Evolutionary conservation across 1,284 basidiomycete genomes (phyloP).

Genomic region (Phylloporus gajari): DNA sequence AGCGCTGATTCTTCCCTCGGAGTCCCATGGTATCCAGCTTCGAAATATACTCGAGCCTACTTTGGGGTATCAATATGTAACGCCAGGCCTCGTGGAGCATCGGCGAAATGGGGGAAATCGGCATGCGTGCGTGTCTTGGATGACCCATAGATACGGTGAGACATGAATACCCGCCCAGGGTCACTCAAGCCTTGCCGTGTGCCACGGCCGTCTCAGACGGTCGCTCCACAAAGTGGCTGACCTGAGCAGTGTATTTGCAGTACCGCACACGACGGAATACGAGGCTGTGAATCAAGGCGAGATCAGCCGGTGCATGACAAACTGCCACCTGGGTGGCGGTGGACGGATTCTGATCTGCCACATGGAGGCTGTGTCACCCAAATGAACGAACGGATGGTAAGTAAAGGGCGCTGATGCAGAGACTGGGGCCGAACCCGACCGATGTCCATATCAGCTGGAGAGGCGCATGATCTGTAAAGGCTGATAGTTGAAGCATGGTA

Average conservation of each 20-base stretch:
- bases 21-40: not conserved
- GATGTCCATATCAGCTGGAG: too few relatives aligned
- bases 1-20: not conserved
- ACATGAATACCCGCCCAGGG: too few relatives aligned
- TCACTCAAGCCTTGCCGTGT: constrained; percentile 15
- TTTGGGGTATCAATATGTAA: not conserved
- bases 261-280: constrained; percentile 45
- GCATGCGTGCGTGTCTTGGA: not conserved
- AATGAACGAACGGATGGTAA: too few relatives aligned
- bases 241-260: constrained; percentile 46
- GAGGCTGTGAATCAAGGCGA: constrained; percentile 35
- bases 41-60: not conserved
- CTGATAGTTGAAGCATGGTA: too few relatives aligned
- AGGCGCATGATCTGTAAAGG: too few relatives aligned
- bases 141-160: not conserved
- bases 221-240: constrained; percentile 47
- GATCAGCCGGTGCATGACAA: constrained; percentile 34
- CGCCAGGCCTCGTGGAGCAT: not conserved
- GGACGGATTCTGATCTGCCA: too few relatives aligned
- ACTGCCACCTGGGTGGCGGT: constrained; percentile 12
- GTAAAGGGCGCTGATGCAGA: too few relatives aligned
- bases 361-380: too few relatives aligned
- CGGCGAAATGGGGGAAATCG: not conserved
- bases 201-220: constrained; percentile 9
- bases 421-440: too few relatives aligned